Percentiles rank a stretch among this genome's conserved stretches.
These are phyloP conservation scores for Acmispon strigosus DNA, from an alignment of 306 rosid species.

Conservation along the genomic window DNA sequence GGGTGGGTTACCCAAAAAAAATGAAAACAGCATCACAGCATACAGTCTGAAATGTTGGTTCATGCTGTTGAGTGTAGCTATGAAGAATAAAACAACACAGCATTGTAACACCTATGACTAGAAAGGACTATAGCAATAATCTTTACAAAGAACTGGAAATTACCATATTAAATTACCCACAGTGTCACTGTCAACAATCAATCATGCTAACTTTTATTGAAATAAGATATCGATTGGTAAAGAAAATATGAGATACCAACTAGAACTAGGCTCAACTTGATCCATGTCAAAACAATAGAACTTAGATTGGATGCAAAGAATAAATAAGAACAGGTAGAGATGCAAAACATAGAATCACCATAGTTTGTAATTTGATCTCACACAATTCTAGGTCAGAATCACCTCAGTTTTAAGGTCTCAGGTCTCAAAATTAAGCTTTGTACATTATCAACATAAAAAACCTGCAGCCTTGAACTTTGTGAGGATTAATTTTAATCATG, in stretches of 20 bases:
- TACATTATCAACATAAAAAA: conserved; percentile 22
- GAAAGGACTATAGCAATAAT: background rate
- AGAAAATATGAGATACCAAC: background rate
- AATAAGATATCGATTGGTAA: background rate
- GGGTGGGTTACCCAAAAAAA: background rate
- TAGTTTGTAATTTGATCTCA: conserved; percentile 3
- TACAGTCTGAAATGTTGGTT: background rate
- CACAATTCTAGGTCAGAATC: background rate
- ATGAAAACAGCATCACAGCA: background rate
- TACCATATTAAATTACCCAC: conserved; percentile 2
- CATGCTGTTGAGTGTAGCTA: background rate
- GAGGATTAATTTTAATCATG: background rate
- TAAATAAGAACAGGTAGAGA: background rate
- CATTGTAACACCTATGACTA: background rate
- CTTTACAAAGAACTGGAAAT: background rate
- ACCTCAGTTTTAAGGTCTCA: background rate
- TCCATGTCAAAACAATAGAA: background rate
- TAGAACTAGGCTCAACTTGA: conserved; percentile 4
- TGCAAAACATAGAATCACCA: conserved; percentile 13
- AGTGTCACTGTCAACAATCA: background rate
- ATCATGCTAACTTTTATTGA: background rate
- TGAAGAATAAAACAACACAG: background rate
- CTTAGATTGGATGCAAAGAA: background rate
- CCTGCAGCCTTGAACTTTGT: conserved; percentile 2
- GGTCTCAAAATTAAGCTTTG: conserved; percentile 9